Conservation (phyloP, 371 early-diverging fungal genomes). For the Mucor piriformis region DNA sequence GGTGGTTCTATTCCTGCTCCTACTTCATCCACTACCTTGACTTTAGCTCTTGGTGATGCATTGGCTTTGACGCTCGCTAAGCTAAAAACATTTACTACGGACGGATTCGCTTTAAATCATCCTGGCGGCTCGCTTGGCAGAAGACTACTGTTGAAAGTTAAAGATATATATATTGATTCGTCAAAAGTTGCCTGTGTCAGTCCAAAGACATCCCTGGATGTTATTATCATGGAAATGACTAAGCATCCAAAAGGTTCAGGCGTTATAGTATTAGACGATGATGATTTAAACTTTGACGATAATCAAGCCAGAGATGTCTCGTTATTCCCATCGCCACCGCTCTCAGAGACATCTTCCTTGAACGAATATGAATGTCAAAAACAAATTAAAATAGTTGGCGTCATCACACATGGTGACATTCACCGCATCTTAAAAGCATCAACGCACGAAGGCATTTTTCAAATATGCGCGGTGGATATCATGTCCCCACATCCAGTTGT, state of each 20-base stretch:
- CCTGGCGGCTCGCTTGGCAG: slow-evolving; percentile 66
- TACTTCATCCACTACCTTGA: slow-evolving; percentile 62
- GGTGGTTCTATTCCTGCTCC: slow-evolving; percentile 61
- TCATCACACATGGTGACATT: slow-evolving; percentile 51
- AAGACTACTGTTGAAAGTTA: slow-evolving; percentile 40
- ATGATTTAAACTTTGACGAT: background rate
- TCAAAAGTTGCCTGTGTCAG: slow-evolving; percentile 33
- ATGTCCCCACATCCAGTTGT: slow-evolving; percentile 40
- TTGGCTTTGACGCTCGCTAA: slow-evolving; percentile 60
- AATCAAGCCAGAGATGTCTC: background rate
- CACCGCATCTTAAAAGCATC: slow-evolving; percentile 40
- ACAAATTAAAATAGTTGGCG: slow-evolving; percentile 29
- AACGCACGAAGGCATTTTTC: slow-evolving; percentile 39
- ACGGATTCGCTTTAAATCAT: slow-evolving; percentile 65
- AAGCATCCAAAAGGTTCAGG: slow-evolving; percentile 42
- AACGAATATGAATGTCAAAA: slow-evolving; percentile 12
- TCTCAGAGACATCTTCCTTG: slow-evolving; percentile 27
- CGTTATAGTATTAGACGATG: slow-evolving; percentile 42
- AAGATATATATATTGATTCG: slow-evolving; percentile 34
- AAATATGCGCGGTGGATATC: slow-evolving; percentile 42
- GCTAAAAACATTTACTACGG: slow-evolving; percentile 46
- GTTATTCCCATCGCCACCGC: slow-evolving; percentile 31
- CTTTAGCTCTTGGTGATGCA: slow-evolving; percentile 66
- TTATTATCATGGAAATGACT: slow-evolving; percentile 53
- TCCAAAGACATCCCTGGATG: slow-evolving; percentile 35